Conservation (phyloP, 2,329 filamentous ascomycete species). For the Colletotrichum sublineola region DNA sequence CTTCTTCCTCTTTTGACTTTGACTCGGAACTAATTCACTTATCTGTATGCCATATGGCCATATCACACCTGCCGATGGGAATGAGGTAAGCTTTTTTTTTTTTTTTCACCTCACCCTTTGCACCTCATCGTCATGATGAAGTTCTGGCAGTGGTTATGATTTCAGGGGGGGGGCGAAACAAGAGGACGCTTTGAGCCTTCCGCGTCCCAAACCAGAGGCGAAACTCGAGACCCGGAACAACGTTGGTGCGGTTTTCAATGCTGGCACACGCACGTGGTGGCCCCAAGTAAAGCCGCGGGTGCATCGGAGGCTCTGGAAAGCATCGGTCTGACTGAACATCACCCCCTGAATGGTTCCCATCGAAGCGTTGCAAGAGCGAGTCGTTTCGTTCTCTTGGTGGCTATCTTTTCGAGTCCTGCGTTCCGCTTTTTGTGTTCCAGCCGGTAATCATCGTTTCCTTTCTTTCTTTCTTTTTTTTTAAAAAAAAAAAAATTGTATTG, state of each 20-base stretch:
- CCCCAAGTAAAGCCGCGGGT: constrained; percentile 4
- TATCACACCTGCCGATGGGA: not conserved
- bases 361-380: not conserved
- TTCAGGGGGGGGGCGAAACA: constrained; percentile 12
- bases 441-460: not conserved
- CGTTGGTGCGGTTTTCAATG: constrained; percentile 32
- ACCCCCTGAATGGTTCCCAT: not conserved
- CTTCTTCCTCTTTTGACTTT: not conserved
- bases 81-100: not conserved
- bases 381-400: not conserved
- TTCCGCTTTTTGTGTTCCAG: not conserved
- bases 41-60: not conserved
- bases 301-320: constrained; percentile 1
- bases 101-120: not conserved
- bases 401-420: not conserved
- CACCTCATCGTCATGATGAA: not conserved
- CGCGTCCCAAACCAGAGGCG: constrained; percentile 22
- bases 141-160: not conserved
- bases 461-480: not conserved
- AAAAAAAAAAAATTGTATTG: too few relatives aligned
- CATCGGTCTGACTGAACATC: constrained; percentile 3
- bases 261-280: constrained; percentile 14
- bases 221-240: constrained; percentile 31
- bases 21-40: not conserved
- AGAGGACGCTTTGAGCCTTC: constrained; percentile 27